Conservation (phyloP, 1,139 yeast genomes). For the Magnusiomyces ingens region DNA sequence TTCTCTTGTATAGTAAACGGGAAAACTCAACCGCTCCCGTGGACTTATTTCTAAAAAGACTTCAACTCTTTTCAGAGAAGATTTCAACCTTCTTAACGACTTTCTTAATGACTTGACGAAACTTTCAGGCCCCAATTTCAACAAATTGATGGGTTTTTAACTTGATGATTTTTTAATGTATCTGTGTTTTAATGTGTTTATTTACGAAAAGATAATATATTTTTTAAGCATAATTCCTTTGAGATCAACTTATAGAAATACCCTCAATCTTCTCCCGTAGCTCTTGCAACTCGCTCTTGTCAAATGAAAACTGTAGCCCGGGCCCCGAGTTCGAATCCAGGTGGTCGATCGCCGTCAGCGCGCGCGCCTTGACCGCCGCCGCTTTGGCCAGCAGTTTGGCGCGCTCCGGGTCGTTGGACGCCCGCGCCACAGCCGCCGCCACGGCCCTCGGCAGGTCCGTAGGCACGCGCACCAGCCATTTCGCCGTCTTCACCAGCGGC, state of each 20-base stretch:
- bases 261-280: background rate
- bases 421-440: background rate
- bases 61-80: background rate
- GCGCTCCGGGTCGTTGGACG: background rate
- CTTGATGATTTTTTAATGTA: background rate
- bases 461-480: background rate
- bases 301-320: background rate
- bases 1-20: constrained; percentile 10
- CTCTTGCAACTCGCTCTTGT: background rate
- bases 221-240: background rate
- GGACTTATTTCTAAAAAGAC: background rate
- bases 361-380: background rate
- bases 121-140: background rate
- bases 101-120: background rate
- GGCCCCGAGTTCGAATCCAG: background rate
- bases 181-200: background rate
- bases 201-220: background rate
- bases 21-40: background rate
- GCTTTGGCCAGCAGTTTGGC: background rate
- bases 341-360: background rate
- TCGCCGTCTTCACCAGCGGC: background rate
- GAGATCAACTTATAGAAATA: background rate
- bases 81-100: constrained; percentile 5
- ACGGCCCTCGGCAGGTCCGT: background rate
- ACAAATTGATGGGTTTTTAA: background rate